A percentile compares a stretch with the other conserved stretches of the same genome.
Evolutionary conservation across 768 basidiomycete species (phyloP).

Genomic region (Leccinum barrowsii): DNA sequence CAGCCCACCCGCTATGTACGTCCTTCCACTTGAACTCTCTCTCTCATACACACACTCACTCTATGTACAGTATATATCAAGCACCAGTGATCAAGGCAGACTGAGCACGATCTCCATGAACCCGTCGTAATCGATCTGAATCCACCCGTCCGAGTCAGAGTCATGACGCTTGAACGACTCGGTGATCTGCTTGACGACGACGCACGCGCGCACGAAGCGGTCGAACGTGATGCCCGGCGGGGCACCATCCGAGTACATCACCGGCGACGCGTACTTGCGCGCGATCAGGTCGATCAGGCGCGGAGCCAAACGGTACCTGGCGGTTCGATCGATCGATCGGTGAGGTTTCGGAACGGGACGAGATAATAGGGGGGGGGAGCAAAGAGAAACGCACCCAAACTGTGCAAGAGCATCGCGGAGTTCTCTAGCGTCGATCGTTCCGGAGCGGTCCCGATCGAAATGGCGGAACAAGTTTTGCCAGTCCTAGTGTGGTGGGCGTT

Average conservation of each 20-base stretch:
- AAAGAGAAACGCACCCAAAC: constrained; percentile 52
- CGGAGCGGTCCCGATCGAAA: constrained; percentile 82
- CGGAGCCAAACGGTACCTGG: constrained; percentile 65
- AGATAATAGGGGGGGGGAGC: neutral
- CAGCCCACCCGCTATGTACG: neutral
- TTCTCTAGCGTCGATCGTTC: constrained; percentile 70
- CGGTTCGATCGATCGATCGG: neutral
- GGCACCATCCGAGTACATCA: constrained; percentile 31
- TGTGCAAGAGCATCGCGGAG: constrained; percentile 64
- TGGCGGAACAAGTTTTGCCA: constrained; percentile 84
- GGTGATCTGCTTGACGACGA: constrained; percentile 73
- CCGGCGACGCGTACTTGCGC: constrained; percentile 65
- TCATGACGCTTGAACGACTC: constrained; percentile 70
- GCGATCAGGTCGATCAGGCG: constrained; percentile 61
- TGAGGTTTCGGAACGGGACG: neutral
- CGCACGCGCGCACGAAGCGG: constrained; percentile 83
- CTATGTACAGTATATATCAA: neutral
- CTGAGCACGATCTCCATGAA: constrained; percentile 51
- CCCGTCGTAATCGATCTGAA: constrained; percentile 52
- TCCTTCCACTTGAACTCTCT: neutral
- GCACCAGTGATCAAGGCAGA: constrained; percentile 34
- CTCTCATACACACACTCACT: neutral
- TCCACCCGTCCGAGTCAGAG: constrained; percentile 53
- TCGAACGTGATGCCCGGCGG: constrained; percentile 75
- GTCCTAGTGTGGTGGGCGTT: constrained; percentile 41